Base-by-base conservation (phyloP, 2,329 filamentous ascomycete genomes). In the Trichoderma atrobrunneum region DNA sequence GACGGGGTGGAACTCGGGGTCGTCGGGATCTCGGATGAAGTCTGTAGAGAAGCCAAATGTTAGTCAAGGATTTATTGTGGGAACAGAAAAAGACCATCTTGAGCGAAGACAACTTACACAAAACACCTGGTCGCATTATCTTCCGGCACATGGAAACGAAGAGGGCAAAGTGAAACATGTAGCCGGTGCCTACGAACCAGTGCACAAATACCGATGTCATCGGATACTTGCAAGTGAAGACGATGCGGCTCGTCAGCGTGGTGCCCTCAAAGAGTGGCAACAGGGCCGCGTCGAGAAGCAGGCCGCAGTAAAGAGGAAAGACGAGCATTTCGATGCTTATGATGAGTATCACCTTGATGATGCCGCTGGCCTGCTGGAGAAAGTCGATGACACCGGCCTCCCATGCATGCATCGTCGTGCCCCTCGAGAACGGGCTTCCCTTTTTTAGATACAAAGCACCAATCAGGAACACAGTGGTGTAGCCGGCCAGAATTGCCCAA, bases 101-200 rank as follows among this genome's bases (percentile, higher is more conserved):
- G n/a, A 54, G 48, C 0, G 6, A 24, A 14, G 21, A 7, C 48
- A 59, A 87, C 91, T 88, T 85, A 93, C 91, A 98, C 72, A 99
- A 86, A 54, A 99, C 96, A 66, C 96, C 96, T 76, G 90, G 94
- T 74, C 96, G 91, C 91, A 99, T 93, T 72, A 98, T 97, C 84
- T 97, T 98, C 74, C 96, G 91, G 82, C 96, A 99, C 95, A 99
- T 98, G 71, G 95, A 97, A 21, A 99, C 96, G 79, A 99, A 99
- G 3, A 99, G 88, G 6, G 96, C 96, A 80, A 99, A 99, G 80
- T 99, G 96, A 83, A 99, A 99, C 97, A 99, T 99, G 82, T 99
- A 99, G 74, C 95, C 97, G 4, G 96, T 99, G 63, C 96, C 96
- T 71, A 98, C 92, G 79, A 99, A 99, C 96, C 96, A 99, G 81